These are phyloP conservation scores for Zygotorulaspora sp. DNA, from an alignment of 805 yeast species.

Conservation along the genomic window DNA sequence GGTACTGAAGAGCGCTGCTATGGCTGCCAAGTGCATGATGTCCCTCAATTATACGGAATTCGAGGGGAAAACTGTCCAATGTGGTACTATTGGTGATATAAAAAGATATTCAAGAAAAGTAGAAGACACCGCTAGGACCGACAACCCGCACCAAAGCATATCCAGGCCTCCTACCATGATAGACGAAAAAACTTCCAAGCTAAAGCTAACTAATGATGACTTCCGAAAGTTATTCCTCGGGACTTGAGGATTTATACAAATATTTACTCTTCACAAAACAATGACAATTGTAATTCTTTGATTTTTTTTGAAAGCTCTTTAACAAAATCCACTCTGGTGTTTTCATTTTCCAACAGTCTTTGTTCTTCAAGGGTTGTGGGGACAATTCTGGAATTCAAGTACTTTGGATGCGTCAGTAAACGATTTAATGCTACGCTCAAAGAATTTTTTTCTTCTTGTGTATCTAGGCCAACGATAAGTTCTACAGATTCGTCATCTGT, in stretches of 20 bases:
- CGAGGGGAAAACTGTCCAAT: constrained; percentile 34
- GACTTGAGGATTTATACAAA: constrained; percentile 8
- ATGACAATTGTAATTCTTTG: constrained; percentile 46
- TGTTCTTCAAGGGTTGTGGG: constrained; percentile 66
- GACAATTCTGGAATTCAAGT: constrained; percentile 60
- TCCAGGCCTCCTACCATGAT: too few relatives aligned
- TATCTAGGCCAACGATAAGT: constrained; percentile 57
- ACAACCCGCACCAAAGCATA: too few relatives aligned
- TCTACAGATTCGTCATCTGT: constrained; percentile 23
- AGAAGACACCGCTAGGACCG: too few relatives aligned
- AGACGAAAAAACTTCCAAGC: too few relatives aligned
- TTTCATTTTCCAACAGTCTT: constrained; percentile 48
- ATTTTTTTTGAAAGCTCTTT: constrained; percentile 47
- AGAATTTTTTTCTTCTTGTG: constrained; percentile 52
- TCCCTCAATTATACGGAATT: constrained; percentile 39
- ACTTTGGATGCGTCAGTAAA: constrained; percentile 81
- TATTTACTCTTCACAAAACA: constrained; percentile 21
- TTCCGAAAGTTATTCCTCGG: constrained; percentile 37
- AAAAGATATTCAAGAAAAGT: too few relatives aligned
- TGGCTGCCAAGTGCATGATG: constrained; percentile 51
- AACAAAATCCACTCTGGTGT: constrained; percentile 40
- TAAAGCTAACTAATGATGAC: constrained; percentile 37
- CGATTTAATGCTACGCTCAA: constrained; percentile 61
- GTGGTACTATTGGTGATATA: constrained; percentile 37
- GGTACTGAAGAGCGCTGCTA: constrained; percentile 39